These are phyloP conservation scores for Lolium perenne DNA, from an alignment of 176 grass and related monocot species.

Conservation along the genomic window DNA sequence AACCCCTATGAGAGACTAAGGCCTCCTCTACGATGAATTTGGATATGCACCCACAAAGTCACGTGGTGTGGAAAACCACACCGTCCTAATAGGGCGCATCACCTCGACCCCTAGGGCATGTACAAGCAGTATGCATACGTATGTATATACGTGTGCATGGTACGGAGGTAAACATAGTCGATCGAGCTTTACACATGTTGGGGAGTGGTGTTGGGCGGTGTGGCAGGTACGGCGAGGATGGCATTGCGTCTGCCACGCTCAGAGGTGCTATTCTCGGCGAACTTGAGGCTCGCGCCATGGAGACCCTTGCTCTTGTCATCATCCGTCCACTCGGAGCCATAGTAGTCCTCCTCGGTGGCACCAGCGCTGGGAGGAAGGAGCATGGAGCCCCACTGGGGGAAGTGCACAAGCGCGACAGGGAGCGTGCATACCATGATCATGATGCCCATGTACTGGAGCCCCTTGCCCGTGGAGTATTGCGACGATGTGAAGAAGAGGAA, in stretches of 20 bases:
- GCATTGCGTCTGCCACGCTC: conserved; percentile 55
- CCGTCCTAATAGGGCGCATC: conserved; percentile 65
- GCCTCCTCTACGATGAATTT: neutral
- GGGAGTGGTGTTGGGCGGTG: neutral
- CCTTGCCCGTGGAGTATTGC: conserved; percentile 56
- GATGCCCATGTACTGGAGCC: conserved; percentile 76
- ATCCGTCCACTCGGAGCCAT: conserved; percentile 62
- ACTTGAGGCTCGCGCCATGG: conserved; percentile 59
- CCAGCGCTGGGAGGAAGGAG: conserved; percentile 53
- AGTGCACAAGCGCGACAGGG: conserved; percentile 59
- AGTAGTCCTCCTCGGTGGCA: conserved; percentile 66
- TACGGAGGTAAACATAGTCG: neutral
- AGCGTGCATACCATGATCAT: conserved; percentile 93
- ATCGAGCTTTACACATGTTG: neutral
- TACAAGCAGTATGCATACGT: conserved; percentile 27
- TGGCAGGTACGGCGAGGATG: conserved; percentile 17
- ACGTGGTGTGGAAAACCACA: neutral
- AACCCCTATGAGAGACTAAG: neutral
- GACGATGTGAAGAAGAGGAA: conserved; percentile 87
- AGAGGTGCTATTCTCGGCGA: conserved; percentile 66
- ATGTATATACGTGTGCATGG: neutral
- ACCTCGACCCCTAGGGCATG: neutral
- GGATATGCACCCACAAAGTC: neutral
- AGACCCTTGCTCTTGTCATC: conserved; percentile 66
- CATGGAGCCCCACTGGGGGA: conserved; percentile 91